phyloP scores from a whole-genome alignment of 1,284 basidiomycete species.

The Leccinum subrobustum region DNA sequence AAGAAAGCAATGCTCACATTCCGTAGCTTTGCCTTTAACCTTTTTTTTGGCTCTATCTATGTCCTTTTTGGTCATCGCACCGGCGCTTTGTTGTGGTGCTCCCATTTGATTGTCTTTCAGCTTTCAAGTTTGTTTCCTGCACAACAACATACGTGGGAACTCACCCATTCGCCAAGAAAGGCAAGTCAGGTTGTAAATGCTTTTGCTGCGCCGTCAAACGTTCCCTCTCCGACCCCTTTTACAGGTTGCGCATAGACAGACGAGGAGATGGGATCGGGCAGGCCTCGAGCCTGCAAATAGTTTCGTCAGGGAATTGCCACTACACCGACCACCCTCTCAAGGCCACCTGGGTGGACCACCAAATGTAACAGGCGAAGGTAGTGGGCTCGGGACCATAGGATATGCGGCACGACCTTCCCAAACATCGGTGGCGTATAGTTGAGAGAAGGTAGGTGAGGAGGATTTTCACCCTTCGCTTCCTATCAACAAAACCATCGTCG shows the following conservation, averaged over 20 bases:
- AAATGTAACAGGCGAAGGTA: not conserved
- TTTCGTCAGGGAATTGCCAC: not conserved
- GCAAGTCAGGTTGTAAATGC: not conserved
- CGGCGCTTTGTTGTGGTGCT: no score
- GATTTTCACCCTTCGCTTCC: no score
- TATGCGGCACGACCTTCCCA: no score
- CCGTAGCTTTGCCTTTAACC: not conserved
- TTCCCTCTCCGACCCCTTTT: not conserved
- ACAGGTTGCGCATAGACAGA: no score
- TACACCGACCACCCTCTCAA: not conserved
- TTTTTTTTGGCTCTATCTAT: not conserved
- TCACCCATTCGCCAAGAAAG: not conserved
- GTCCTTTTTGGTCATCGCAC: no score
- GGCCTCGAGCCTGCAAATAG: not conserved
- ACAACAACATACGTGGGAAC: not conserved
- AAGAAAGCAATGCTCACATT: not conserved
- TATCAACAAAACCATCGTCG: no score
- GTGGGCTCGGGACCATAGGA: not conserved
- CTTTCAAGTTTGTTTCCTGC: not conserved
- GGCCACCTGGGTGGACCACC: not conserved
- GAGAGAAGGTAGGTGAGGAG: no score
- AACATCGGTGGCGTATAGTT: no score
- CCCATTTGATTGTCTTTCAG: no score
- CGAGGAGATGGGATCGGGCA: not conserved
- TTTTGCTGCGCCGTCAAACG: not conserved